Percentiles rank a stretch among this genome's conserved stretches.
Conservation (phyloP, 2,329 filamentous ascomycete species). For the Colletotrichum cereale region DNA sequence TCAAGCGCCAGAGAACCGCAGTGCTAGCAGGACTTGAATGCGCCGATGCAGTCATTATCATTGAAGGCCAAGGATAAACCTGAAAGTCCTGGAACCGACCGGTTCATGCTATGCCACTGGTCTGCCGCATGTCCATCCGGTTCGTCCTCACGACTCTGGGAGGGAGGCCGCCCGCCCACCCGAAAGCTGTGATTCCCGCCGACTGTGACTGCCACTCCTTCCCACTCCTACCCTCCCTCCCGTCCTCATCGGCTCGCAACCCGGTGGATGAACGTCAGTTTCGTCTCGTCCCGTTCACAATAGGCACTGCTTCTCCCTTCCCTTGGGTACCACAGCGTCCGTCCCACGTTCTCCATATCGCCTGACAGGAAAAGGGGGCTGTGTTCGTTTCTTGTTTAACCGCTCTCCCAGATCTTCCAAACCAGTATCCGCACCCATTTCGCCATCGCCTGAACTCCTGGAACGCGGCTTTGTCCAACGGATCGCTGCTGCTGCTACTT, state of each 20-base stretch:
- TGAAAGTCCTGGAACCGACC: neutral
- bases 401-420: slow-evolving; percentile 10
- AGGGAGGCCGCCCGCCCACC: slow-evolving; percentile 19
- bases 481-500: slow-evolving; percentile 6
- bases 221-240: too few relatives aligned
- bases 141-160: neutral
- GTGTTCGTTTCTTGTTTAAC: slow-evolving; percentile 37
- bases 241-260: neutral
- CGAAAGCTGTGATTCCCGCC: slow-evolving; percentile 9
- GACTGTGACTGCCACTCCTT: neutral
- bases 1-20: neutral
- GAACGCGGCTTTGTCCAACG: slow-evolving; percentile 27
- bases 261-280: neutral
- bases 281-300: slow-evolving; percentile 31
- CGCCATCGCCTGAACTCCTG: slow-evolving; percentile 30
- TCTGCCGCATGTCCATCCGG: neutral
- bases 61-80: neutral
- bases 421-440: slow-evolving; percentile 1
- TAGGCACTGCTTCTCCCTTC: too few relatives aligned
- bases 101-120: neutral
- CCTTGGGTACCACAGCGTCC: slow-evolving; percentile 16
- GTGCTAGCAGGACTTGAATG: neutral
- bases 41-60: neutral
- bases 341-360: slow-evolving; percentile 34
- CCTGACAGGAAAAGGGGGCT: slow-evolving; percentile 41